These are phyloP conservation scores for Cucumis cinereus DNA, from an alignment of 306 rosid species.

Conservation along the genomic window DNA sequence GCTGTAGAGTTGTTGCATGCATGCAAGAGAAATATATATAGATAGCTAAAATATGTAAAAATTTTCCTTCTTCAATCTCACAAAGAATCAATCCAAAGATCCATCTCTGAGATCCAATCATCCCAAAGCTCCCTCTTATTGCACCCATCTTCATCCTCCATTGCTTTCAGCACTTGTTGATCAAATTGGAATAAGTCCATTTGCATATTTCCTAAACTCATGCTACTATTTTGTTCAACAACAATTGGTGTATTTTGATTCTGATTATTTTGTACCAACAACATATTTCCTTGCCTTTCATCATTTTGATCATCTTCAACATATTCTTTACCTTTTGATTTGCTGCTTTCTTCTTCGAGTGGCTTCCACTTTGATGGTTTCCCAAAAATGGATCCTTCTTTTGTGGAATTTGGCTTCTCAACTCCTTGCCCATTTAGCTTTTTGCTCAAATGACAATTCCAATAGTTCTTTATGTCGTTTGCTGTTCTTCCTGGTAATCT, in stretches of 20 bases:
- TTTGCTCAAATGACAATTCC: conserved; percentile 59
- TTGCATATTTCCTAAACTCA: conserved; percentile 10
- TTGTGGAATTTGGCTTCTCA: neutral
- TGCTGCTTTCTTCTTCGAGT: neutral
- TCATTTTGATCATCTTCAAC: neutral
- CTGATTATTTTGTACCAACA: conserved; percentile 7
- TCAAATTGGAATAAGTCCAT: conserved; percentile 26
- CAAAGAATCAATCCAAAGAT: conserved; percentile 17
- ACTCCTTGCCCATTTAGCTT: conserved; percentile 24
- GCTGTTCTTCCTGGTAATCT: conserved; percentile 62
- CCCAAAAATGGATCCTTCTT: neutral
- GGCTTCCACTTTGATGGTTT: neutral
- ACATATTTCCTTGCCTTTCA: conserved; percentile 14
- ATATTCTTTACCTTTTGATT: neutral
- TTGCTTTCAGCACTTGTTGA: conserved; percentile 5
- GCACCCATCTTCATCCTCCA: conserved; percentile 15
- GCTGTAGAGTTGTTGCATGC: neutral
- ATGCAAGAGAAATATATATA: neutral
- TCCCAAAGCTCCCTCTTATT: conserved; percentile 39
- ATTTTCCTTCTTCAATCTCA: neutral
- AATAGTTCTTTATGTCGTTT: conserved; percentile 54
- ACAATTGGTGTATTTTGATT: conserved; percentile 9
- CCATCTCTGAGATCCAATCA: conserved; percentile 36
- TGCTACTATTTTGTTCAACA: conserved; percentile 19
- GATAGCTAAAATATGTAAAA: neutral